A percentile compares a stretch with the other conserved stretches of the same genome.
Evolutionary conservation across 768 basidiomycete species (phyloP).

Genomic region (Boletus rufocinnamomeus): DNA sequence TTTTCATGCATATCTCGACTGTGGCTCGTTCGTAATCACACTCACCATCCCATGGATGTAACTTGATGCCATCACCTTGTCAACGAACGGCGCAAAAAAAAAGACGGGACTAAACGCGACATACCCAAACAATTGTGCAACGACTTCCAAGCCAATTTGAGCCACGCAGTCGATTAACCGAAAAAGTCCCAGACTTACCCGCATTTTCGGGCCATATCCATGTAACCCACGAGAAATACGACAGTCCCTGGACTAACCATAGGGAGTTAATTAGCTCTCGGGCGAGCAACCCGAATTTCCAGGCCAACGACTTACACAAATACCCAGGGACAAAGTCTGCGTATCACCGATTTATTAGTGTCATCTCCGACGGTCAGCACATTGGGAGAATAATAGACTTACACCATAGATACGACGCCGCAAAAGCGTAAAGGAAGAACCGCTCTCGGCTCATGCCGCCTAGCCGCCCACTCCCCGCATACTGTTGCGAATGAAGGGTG

Average conservation of each 20-base stretch:
- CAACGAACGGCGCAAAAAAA: background rate
- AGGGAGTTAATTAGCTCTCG: constrained; percentile 21
- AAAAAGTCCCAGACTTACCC: constrained; percentile 37
- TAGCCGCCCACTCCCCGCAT: constrained; percentile 60
- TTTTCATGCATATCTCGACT: background rate
- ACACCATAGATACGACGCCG: constrained; percentile 63
- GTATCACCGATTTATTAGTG: constrained; percentile 14
- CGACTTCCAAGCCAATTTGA: constrained; percentile 30
- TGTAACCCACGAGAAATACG: constrained; percentile 60
- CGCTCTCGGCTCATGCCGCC: constrained; percentile 71
- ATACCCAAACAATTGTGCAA: constrained; percentile 52
- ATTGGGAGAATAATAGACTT: constrained; percentile 20
- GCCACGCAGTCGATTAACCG: constrained; percentile 19
- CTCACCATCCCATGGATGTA: constrained; percentile 49
- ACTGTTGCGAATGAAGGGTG: constrained; percentile 70
- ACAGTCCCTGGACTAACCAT: constrained; percentile 45
- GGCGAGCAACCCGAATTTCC: background rate
- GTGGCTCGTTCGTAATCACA: background rate
- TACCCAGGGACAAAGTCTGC: constrained; percentile 49
- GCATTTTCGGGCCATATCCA: constrained; percentile 53
- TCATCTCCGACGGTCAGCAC: background rate
- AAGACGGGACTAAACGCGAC: constrained; percentile 1
- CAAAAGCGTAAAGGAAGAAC: constrained; percentile 72
- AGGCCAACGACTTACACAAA: constrained; percentile 34
- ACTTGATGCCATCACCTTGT: constrained; percentile 16